Percentiles rank a stretch among this genome's conserved stretches.
Evolutionary conservation across 495 filamentous ascomycete species (phyloP).

Genomic region (Evansstolkia leycettana): DNA sequence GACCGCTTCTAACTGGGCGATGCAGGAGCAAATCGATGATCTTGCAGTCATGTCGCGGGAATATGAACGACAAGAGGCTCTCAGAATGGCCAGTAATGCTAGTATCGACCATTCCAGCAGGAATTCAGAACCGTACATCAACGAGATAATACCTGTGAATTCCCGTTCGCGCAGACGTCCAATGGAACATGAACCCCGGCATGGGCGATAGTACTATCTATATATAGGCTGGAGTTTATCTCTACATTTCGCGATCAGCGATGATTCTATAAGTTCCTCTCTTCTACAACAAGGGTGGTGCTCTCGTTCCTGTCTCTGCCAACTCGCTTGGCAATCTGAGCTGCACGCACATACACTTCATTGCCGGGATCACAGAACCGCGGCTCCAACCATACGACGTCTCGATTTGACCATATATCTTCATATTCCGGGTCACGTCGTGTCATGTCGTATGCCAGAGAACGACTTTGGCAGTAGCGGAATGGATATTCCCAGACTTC

Average conservation of each 20-base stretch:
- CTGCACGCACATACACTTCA: background rate
- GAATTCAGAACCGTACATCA: slow-evolving; percentile 35
- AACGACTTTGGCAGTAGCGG: no score
- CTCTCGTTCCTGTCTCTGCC: background rate
- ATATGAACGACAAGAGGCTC: slow-evolving; percentile 39
- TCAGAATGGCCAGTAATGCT: slow-evolving; percentile 30
- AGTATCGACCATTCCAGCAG: slow-evolving; percentile 9
- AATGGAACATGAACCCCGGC: slow-evolving; percentile 16
- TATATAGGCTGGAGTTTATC: no score
- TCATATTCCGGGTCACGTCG: no score
- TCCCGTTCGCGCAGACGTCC: slow-evolving; percentile 19
- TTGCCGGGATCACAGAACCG: slow-evolving; percentile 3
- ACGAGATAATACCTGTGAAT: slow-evolving; percentile 34
- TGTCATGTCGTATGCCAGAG: no score
- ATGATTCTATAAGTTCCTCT: background rate
- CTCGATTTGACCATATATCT: no score
- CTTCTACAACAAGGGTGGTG: background rate
- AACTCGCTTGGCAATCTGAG: no score
- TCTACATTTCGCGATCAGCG: background rate
- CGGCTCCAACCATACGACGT: background rate
- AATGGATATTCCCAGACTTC: no score
- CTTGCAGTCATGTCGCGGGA: slow-evolving; percentile 36
- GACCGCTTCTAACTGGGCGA: background rate
- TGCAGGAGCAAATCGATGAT: slow-evolving; percentile 42
- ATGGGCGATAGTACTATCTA: slow-evolving; percentile 10